Evolutionary conservation across 352 stramenopile genomes (phyloP).

Genomic region (Phytopythium litorale): DNA sequence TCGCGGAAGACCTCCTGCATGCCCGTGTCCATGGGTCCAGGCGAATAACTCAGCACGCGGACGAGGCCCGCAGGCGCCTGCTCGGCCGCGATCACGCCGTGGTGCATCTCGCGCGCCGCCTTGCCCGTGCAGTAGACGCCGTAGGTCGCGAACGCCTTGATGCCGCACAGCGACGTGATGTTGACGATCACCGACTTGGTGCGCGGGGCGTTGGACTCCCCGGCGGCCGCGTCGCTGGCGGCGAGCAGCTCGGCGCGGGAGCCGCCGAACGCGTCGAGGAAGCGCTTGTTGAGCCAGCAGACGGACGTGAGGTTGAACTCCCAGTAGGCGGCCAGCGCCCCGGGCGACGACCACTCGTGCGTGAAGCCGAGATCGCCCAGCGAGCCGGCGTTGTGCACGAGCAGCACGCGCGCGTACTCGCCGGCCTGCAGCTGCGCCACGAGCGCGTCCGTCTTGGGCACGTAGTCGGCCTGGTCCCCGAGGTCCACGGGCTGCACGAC

Average conservation of each 20-base stretch:
- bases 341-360: slow-evolving; percentile 42
- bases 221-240: background rate
- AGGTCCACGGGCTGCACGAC: slow-evolving; percentile 46
- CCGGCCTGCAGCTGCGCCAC: slow-evolving; percentile 25
- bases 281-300: slow-evolving; percentile 80
- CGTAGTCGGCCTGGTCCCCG: slow-evolving; percentile 37
- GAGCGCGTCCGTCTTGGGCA: slow-evolving; percentile 40
- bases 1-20: slow-evolving; percentile 78
- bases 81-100: slow-evolving; percentile 61
- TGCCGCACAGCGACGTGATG: slow-evolving; percentile 80
- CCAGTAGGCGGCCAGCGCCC: slow-evolving; percentile 48
- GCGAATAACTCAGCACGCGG: slow-evolving; percentile 81
- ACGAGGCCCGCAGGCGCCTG: slow-evolving; percentile 31
- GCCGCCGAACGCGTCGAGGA: slow-evolving; percentile 56
- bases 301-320: slow-evolving; percentile 86
- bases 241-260: slow-evolving; percentile 30
- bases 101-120: slow-evolving; percentile 86
- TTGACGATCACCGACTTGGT: slow-evolving; percentile 64
- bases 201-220: background rate
- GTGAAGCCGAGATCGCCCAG: slow-evolving; percentile 61
- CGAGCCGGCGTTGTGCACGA: slow-evolving; percentile 86
- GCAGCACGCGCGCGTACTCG: slow-evolving; percentile 37
- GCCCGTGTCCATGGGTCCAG: slow-evolving; percentile 83
- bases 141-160: slow-evolving; percentile 78
- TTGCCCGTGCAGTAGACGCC: slow-evolving; percentile 84